Percentiles rank a stretch among this genome's conserved stretches.
phyloP scores from a whole-genome alignment of 805 yeast species.

The Candida ulmi region DNA sequence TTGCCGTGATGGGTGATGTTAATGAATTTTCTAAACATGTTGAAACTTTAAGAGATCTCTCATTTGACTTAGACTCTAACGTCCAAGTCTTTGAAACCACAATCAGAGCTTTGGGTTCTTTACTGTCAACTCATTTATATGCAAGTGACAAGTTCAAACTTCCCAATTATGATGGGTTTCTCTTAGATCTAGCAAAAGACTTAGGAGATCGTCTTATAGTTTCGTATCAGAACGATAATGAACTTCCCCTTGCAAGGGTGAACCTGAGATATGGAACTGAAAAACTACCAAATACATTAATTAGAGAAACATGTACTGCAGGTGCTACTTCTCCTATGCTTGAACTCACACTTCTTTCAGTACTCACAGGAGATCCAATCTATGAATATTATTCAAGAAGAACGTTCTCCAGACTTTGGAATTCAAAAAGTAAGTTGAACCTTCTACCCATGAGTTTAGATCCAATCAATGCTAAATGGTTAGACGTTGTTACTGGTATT shows the following conservation, averaged over 20 bases:
- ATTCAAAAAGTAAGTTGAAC: slow-evolving; percentile 51
- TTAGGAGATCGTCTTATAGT: slow-evolving; percentile 66
- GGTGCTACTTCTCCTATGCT: slow-evolving; percentile 83
- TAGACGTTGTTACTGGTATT: slow-evolving; percentile 61
- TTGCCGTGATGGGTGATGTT: slow-evolving; percentile 65
- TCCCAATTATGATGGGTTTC: slow-evolving; percentile 58
- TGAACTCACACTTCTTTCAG: slow-evolving; percentile 72
- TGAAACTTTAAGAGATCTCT: slow-evolving; percentile 28
- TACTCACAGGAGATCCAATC: slow-evolving; percentile 65
- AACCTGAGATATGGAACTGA: slow-evolving; percentile 53
- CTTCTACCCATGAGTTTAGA: slow-evolving; percentile 76
- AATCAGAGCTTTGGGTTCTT: slow-evolving; percentile 78
- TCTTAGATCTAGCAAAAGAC: slow-evolving; percentile 68
- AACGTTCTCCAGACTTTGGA: slow-evolving; percentile 72
- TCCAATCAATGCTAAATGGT: slow-evolving; percentile 50
- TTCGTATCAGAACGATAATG: slow-evolving; percentile 59
- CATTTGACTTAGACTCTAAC: slow-evolving; percentile 59
- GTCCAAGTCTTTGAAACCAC: slow-evolving; percentile 88
- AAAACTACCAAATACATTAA: slow-evolving; percentile 36
- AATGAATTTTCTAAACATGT: slow-evolving; percentile 45
- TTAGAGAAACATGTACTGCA: slow-evolving; percentile 73
- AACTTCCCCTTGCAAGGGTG: slow-evolving; percentile 76
- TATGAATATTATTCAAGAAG: slow-evolving; percentile 58
- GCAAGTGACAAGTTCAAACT: slow-evolving; percentile 36
- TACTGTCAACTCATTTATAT: slow-evolving; percentile 72